Percentiles rank a stretch among this genome's conserved stretches.
Conservation (phyloP, 2,329 filamentous ascomycete genomes). For the Colletotrichum musicola region DNA sequence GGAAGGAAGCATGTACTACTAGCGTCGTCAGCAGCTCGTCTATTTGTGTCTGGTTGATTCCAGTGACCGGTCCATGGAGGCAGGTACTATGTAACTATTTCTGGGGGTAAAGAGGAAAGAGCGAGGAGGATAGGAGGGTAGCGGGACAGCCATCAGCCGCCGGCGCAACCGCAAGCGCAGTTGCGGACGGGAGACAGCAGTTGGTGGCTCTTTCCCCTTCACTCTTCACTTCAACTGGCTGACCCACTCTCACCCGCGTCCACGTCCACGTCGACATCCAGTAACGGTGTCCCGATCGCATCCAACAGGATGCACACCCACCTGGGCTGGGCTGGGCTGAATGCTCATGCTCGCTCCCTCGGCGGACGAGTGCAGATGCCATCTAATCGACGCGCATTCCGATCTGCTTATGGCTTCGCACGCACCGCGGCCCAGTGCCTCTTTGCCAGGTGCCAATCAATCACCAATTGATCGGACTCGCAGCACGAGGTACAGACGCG, state of each 20-base stretch:
- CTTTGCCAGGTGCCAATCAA: conserved; percentile 24
- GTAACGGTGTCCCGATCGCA: not conserved
- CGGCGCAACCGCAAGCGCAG: conserved; percentile 4
- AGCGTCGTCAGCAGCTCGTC: conserved; percentile 3
- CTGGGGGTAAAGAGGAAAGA: conserved; percentile 27
- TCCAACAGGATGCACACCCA: conserved; percentile 22
- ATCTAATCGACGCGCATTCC: conserved; percentile 36
- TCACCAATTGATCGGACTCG: conserved; percentile 4
- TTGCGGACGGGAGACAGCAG: not conserved
- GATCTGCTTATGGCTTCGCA: conserved; percentile 10
- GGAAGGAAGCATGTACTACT: not conserved
- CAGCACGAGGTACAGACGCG: not conserved
- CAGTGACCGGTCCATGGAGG: not conserved
- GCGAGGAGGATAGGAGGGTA: conserved; percentile 23
- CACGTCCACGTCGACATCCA: too few relatives aligned
- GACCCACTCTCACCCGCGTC: not conserved
- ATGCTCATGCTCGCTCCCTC: conserved; percentile 9
- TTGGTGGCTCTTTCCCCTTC: conserved; percentile 24
- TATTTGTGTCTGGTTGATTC: conserved; percentile 34
- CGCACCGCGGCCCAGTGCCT: conserved; percentile 6
- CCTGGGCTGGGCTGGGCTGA: conserved; percentile 8
- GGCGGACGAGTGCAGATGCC: conserved; percentile 34
- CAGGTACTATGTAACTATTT: conserved; percentile 11
- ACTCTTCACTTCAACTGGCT: conserved; percentile 15
- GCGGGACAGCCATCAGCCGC: conserved; percentile 6